Base-by-base conservation (phyloP, 2,329 filamentous ascomycete species). In the Stemphylium lycopersici region DNA sequence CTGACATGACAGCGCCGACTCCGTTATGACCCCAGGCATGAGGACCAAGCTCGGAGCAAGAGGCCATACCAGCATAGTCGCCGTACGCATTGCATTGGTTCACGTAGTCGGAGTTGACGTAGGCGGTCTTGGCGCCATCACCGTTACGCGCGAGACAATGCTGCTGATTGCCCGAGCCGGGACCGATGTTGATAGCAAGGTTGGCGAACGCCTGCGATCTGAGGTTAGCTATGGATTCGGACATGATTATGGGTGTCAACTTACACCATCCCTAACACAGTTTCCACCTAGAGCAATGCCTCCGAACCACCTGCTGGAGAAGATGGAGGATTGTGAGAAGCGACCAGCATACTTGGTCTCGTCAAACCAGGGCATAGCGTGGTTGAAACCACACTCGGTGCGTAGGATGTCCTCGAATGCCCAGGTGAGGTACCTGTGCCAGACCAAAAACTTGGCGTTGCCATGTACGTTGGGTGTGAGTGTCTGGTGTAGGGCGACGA, bases 371-470 rank as follows among this genome's bases (percentile, higher is more conserved):
- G 77, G 78, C 39, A 77, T 60, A 32, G 65, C 56, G 40, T 71
- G 72, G 22, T 59, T 69, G 62, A 77, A 79, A 43, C 76, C 76
- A 57, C 78, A 80, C 55, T 80, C 77, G 16, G 67, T 56, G 47
- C 70, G 76, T 11, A 80, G 66, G 7, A 76, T 66, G 22, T 75
- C 62, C 63, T 80, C 78, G 55, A 77, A 79, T 3, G 67, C 63
- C 68, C 78, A 75, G 33, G 71, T 62, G 62, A 69, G 76, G 65
- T 77, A 77, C 33, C 78, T 70, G 67, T 80, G 77, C 77, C 78
- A 79, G 24, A 77, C 62, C 20, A 78, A 62, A 69, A 78, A 78
- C 52, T 73, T 74, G 46, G 57, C 41, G 55, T 68, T 74, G 26
- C 58, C 58, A 52, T 74, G 71, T 2, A 74, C 69, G 44, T 72